Percentiles rank a stretch among this genome's conserved stretches.
phyloP scores from a whole-genome alignment of 116 monocot genomes.

The Posidonia oceanica region DNA sequence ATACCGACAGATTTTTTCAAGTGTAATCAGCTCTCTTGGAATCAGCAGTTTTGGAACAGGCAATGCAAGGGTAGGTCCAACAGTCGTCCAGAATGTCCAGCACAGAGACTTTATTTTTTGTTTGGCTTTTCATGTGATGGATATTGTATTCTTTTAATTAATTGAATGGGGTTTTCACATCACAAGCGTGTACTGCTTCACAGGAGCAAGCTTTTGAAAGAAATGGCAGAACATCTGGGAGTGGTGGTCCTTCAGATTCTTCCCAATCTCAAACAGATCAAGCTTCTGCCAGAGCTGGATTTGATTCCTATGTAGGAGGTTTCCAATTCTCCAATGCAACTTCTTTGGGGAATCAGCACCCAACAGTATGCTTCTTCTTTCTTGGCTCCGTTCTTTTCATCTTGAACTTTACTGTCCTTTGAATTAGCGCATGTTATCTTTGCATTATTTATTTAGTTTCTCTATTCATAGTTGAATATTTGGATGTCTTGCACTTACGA shows the following conservation, averaged over 20 bases:
- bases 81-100: background rate
- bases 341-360: constrained; percentile 34
- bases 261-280: constrained; percentile 21
- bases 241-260: constrained; percentile 18
- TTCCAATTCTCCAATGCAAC: constrained; percentile 22
- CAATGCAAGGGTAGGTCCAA: constrained; percentile 9
- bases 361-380: constrained; percentile 33
- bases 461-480: background rate
- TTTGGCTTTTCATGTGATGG: constrained; percentile 2
- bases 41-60: constrained; percentile 7
- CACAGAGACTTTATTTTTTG: background rate
- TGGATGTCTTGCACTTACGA: background rate
- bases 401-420: background rate
- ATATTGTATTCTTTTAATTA: background rate
- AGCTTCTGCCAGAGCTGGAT: constrained; percentile 16
- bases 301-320: constrained; percentile 19
- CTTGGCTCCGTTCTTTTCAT: background rate
- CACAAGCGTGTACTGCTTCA: constrained; percentile 2
- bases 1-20: constrained; percentile 21
- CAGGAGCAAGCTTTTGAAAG: constrained; percentile 34
- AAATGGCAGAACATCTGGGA: constrained; percentile 24
- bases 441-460: no score
- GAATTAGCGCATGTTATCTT: background rate
- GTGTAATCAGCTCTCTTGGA: constrained; percentile 20
- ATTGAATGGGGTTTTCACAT: no score